Evolutionary conservation across 768 basidiomycete species (phyloP), one percentile per base, ranked within the genome.

Genomic region (Tylopilus rubrobrunneus): DNA sequence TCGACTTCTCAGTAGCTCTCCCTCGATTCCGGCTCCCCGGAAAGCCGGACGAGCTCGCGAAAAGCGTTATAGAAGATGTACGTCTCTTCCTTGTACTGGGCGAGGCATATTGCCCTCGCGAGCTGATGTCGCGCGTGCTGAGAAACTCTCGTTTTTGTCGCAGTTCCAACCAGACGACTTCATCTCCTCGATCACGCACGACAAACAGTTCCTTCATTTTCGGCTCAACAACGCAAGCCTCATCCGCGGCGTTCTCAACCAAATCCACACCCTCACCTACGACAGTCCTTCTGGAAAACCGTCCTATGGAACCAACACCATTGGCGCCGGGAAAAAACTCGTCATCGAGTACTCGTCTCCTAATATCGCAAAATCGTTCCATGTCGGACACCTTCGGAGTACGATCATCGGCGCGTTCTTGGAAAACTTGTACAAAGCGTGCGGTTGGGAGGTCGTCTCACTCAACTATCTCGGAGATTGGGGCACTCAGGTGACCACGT

Each of bases 331-430:
- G 11, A 94, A 97, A 74, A 90, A 83, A 47, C 73, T 89, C 56
- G 69, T 96, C 60, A 79, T 96, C 64, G 96, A 98, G 71, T 98
- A 91, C 71, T 97, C 93, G 2, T 92, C 90, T 2, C 95, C 95
- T 15, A 98, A 99, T 67, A 98, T 98, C 61, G 96, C 96, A 19
- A 99, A 99, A 69, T 87, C 88, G 5, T 98, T 98, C 83, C 96
- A 99, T 62, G 94, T 97, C 49, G 97, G 96, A 14, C 96, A 98
- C 71, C 74, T 98, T 55, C 82, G 96, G 37, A 94, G 92, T 50
- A 99, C 96, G n/a, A 99, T 99, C 69, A 96, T 98, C 66, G 96
- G 96, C n/a, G 87, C 91, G 0, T 97, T 97, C 76, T 71, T 98
- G 54, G 77, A 82, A 10, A 98, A 98, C 72, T 62, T 98, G 40